A percentile compares a stretch with the other conserved stretches of the same genome.
phyloP scores from a whole-genome alignment of 148 eudicot genomes.

The Cornus florida region DNA sequence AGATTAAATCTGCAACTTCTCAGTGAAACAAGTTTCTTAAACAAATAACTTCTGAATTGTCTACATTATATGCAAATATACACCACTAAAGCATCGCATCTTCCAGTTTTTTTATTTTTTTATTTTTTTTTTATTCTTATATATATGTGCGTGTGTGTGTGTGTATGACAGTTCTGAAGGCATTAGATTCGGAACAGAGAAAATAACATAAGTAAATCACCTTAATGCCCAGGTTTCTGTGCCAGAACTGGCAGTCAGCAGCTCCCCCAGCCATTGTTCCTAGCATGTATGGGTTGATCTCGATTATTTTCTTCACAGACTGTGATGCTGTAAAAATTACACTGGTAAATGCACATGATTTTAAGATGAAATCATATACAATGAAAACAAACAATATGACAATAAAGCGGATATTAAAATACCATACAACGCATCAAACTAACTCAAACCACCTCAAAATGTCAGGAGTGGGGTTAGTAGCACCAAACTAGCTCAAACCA shows the following conservation, averaged over 20 bases:
- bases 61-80: too few species aligned
- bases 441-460: too few species aligned
- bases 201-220: slow-evolving; percentile 24
- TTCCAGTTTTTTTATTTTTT: too few species aligned
- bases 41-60: neutral
- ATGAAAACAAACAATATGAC: slow-evolving; percentile 1
- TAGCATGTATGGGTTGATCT: slow-evolving; percentile 94
- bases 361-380: neutral
- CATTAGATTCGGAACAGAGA: neutral
- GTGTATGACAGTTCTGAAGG: neutral
- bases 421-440: too few species aligned
- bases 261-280: slow-evolving; percentile 99
- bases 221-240: slow-evolving; percentile 95
- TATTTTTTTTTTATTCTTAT: too few species aligned
- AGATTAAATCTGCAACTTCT: too few species aligned
- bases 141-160: too few species aligned
- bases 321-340: slow-evolving; percentile 68
- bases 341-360: slow-evolving; percentile 3
- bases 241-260: slow-evolving; percentile 99
- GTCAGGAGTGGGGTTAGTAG: too few species aligned
- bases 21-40: neutral
- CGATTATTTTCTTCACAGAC: slow-evolving; percentile 95
- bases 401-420: too few species aligned
- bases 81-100: neutral
- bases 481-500: too few species aligned